Evolutionary conservation across 2,329 filamentous ascomycete species (phyloP), one percentile per base, ranked within the genome.

Genomic region (Camillea tinctor): DNA sequence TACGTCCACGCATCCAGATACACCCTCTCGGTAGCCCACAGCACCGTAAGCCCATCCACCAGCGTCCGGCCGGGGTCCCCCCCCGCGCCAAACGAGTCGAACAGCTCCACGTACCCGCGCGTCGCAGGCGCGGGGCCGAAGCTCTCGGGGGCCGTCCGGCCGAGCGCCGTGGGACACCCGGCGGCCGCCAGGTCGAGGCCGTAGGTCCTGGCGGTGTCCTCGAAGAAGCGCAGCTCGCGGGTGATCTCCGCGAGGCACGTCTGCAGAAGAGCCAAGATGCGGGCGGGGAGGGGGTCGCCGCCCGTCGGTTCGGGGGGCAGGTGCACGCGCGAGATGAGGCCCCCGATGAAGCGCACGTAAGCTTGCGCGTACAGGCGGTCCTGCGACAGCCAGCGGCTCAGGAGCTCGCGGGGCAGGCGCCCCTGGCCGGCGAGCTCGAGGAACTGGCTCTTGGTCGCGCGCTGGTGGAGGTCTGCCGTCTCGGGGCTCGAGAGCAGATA

Each of bases 21-120:
- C 61, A 81, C 83, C 52, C 80, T 85, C 75, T 94, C 90, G 1
- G 88, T 92, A n/a, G 86, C 87, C 87, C 89, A 93, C 22, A 93
- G 82, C n/a, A 91, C 81, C 2, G 91, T 82, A 62, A 91, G 79
- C 5, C 87, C 88, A 71, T 92, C 88, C 2, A 93, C 75, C 69
- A 73, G 65, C 8, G 67, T 62, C 63, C 57, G 66, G n/a, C 48
- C 50, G 19, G 23, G 7, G 26, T 54, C 9, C 53, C 58, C 57
- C 11, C 54, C 24, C 5, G 60, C 62, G 7, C 61, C 53, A 56
- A 72, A 73, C 4, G 69, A 71, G 61, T 72, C 70, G 23, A 73
- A 73, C 11, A 73, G 51, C 22, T 71, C 52, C 36, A 73, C 68
- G 55, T 71, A 73, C 4, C 54, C 60, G 21, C 64, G 54, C 22